These are phyloP conservation scores for Ganoderma meredithae DNA, from an alignment of 1,284 basidiomycete genomes.

Conservation along the genomic window DNA sequence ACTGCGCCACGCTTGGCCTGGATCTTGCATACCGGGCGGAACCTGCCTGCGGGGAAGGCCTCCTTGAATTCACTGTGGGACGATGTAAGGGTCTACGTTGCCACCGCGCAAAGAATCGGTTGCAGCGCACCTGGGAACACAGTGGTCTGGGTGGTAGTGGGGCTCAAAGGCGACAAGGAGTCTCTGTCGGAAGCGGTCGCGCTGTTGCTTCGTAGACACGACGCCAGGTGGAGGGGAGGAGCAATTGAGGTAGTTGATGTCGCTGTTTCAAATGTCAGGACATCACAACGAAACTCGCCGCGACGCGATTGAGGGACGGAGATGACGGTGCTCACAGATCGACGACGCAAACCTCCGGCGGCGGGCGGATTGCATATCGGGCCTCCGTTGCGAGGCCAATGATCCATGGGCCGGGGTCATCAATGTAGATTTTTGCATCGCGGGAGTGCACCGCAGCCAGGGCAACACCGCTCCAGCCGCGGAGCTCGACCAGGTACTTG, in stretches of 20 bases:
- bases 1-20: slow-evolving; percentile 82
- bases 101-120: neutral
- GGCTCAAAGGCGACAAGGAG: slow-evolving; percentile 83
- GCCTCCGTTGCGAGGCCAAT: slow-evolving; percentile 91
- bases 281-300: neutral
- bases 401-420: slow-evolving; percentile 92
- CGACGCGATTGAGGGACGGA: slow-evolving; percentile 2
- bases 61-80: slow-evolving; percentile 86
- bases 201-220: slow-evolving; percentile 83
- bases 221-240: slow-evolving; percentile 79
- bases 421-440: slow-evolving; percentile 89
- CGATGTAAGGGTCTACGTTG: slow-evolving; percentile 4
- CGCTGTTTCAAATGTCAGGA: slow-evolving; percentile 51
- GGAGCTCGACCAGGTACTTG: slow-evolving; percentile 91
- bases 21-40: slow-evolving; percentile 84
- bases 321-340: slow-evolving; percentile 74
- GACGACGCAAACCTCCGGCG: slow-evolving; percentile 87
- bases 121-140: slow-evolving; percentile 69
- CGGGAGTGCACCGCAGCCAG: slow-evolving; percentile 88
- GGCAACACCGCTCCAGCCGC: slow-evolving; percentile 93
- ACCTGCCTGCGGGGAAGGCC: slow-evolving; percentile 91
- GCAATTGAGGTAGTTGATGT: slow-evolving; percentile 91
- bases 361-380: slow-evolving; percentile 77
- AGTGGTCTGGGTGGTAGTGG: slow-evolving; percentile 85
- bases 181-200: slow-evolving; percentile 85